Conservation (phyloP, 768 basidiomycete genomes). For the Boletus patriciae region DNA sequence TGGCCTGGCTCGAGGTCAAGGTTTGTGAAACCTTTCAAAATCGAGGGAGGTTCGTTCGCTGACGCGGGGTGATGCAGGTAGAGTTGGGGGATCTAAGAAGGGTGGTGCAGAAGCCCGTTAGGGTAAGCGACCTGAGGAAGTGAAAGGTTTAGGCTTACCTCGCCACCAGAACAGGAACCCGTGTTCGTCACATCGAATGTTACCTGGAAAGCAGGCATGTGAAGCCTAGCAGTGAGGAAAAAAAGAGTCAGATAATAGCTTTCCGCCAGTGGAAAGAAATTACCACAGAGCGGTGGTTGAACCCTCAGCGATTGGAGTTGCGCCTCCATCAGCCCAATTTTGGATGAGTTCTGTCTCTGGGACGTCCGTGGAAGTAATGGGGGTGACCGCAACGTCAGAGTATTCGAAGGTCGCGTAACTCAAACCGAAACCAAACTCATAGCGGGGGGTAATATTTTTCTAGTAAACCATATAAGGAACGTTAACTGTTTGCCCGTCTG, state of each 20-base stretch:
- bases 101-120: neutral
- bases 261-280: neutral
- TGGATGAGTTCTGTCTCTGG: conserved; percentile 36
- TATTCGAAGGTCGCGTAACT: conserved; percentile 85
- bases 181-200: conserved; percentile 67
- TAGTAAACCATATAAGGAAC: conserved; percentile 21
- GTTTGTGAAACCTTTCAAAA: conserved; percentile 71
- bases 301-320: conserved; percentile 55
- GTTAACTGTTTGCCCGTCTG: neutral
- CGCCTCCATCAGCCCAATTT: conserved; percentile 59
- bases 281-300: conserved; percentile 64
- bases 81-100: conserved; percentile 63
- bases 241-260: neutral
- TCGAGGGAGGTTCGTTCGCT: conserved; percentile 66
- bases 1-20: conserved; percentile 50
- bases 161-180: conserved; percentile 60
- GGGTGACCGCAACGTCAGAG: conserved; percentile 50
- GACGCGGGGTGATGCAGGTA: conserved; percentile 68
- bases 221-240: conserved; percentile 45
- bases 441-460: conserved; percentile 74
- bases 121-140: neutral
- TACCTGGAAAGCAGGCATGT: conserved; percentile 61
- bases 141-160: conserved; percentile 41
- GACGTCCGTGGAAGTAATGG: conserved; percentile 39
- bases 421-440: conserved; percentile 88